Evolutionary conservation across 768 basidiomycete species (phyloP).

Genomic region (Tulasnella sp.): DNA sequence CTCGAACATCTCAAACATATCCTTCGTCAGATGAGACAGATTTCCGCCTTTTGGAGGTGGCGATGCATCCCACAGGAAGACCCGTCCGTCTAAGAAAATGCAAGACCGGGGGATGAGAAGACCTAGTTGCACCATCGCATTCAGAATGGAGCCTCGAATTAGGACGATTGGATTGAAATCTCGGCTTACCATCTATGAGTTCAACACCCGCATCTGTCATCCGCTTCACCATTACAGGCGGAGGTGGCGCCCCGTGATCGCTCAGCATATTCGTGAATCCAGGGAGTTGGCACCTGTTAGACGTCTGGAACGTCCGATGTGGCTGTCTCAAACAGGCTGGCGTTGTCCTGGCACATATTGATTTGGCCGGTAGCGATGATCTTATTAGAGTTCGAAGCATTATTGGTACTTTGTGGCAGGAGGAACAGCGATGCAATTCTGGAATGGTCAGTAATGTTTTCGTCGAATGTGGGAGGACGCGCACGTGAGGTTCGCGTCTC

Average conservation of each 20-base stretch:
- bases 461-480: background rate
- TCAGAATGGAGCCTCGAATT: background rate
- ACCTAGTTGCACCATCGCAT: conserved; percentile 29
- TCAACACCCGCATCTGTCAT: conserved; percentile 12
- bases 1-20: conserved; percentile 72
- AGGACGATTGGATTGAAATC: background rate
- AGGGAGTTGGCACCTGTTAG: background rate
- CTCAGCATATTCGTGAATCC: conserved; percentile 11
- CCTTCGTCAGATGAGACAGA: conserved; percentile 62
- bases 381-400: conserved; percentile 2
- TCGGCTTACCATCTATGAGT: conserved; percentile 9
- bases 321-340: background rate
- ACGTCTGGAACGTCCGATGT: background rate
- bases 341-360: background rate
- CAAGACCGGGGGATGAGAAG: conserved; percentile 64
- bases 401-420: background rate
- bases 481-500: background rate
- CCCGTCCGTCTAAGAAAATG: conserved; percentile 75
- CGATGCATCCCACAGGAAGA: conserved; percentile 85
- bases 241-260: conserved; percentile 4
- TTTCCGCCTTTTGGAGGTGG: conserved; percentile 24
- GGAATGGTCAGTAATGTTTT: background rate
- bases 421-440: background rate
- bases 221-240: conserved; percentile 13
- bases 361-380: background rate